Conservation (phyloP, 163 green algal genomes). For the Trebouxia gelatinosa region DNA sequence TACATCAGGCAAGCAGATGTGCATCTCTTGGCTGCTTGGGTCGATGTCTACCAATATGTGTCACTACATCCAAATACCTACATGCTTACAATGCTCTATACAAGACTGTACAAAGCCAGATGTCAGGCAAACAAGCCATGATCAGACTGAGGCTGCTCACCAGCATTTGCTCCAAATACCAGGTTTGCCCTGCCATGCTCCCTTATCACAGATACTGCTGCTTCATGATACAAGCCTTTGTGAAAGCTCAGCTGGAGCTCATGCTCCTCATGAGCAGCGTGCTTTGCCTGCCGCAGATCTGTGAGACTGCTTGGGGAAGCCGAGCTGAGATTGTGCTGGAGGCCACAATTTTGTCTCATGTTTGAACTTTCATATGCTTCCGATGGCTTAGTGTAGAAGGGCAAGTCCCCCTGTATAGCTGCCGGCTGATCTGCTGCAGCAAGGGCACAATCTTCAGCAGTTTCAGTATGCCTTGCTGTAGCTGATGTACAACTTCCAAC, state of each 20-base stretch:
- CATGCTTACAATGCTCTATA: neutral
- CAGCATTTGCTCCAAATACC: constrained; percentile 34
- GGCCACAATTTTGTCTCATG: too few species aligned
- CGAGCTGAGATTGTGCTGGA: neutral
- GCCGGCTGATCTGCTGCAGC: too few species aligned
- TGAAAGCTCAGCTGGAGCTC: constrained; percentile 3
- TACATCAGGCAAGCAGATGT: neutral
- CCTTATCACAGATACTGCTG: neutral
- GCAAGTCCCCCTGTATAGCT: too few species aligned
- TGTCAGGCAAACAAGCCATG: neutral
- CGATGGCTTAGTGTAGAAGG: too few species aligned
- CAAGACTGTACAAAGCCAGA: neutral
- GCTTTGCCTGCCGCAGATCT: too few species aligned
- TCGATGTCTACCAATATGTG: neutral
- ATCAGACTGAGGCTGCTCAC: neutral
- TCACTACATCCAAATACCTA: neutral
- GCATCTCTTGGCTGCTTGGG: neutral
- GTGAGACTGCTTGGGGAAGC: too few species aligned
- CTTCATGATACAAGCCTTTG: constrained; percentile 22
- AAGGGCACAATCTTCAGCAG: too few species aligned
- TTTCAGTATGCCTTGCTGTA: too few species aligned
- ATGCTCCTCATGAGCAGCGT: too few species aligned
- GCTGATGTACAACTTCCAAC: too few species aligned
- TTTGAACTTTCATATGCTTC: too few species aligned
- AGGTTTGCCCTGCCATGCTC: neutral